These are phyloP conservation scores for Ziziphus jujuba DNA, from an alignment of 306 rosid species.

Conservation along the genomic window DNA sequence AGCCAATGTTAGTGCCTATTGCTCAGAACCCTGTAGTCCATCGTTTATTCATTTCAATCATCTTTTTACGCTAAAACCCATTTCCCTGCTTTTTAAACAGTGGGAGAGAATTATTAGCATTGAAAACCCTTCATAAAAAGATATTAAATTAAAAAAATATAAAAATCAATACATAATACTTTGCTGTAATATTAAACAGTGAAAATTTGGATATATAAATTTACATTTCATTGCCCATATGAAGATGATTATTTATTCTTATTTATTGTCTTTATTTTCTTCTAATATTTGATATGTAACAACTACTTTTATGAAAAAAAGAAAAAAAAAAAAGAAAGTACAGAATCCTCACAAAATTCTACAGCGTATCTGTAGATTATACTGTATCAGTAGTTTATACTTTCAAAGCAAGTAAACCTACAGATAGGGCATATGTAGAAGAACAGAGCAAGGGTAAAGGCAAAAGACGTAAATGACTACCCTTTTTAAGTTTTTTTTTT, in stretches of 20 bases:
- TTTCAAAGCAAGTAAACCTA: conserved; percentile 30
- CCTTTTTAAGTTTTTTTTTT: conserved; percentile 17
- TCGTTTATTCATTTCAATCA: conserved; percentile 18
- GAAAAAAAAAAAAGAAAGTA: conserved; percentile 17
- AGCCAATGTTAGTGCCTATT: conserved; percentile 23
- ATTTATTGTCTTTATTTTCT: conserved; percentile 19
- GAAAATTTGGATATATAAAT: background rate
- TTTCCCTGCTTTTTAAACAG: background rate
- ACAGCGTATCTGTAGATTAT: conserved; percentile 49
- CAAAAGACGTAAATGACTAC: background rate
- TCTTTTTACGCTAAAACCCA: conserved; percentile 5
- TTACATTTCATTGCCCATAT: background rate
- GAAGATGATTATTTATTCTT: background rate
- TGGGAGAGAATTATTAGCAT: too few species aligned
- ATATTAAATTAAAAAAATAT: background rate
- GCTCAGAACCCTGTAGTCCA: background rate
- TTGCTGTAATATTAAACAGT: background rate
- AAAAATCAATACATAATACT: too few species aligned
- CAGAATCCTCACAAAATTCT: conserved; percentile 52
- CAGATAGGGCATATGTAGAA: conserved; percentile 30
- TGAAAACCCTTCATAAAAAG: background rate
- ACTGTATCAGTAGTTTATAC: conserved; percentile 51
- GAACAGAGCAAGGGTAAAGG: background rate
- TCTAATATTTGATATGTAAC: conserved; percentile 3
- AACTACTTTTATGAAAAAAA: background rate